Base-by-base conservation (phyloP, 768 basidiomycete genomes). In the Suillus cothurnatus region DNA sequence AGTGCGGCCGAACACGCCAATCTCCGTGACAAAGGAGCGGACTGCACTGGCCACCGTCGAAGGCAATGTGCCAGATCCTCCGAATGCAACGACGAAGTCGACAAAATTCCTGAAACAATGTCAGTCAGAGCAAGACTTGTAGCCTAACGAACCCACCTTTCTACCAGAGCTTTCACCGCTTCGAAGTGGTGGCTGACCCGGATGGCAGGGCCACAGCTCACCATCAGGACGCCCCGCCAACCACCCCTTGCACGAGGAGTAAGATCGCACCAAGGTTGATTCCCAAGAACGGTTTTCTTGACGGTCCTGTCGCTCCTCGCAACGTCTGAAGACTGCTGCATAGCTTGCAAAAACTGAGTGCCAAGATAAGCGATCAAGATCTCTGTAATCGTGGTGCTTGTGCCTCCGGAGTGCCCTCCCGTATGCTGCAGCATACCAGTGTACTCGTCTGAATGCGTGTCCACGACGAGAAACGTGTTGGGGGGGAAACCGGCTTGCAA, bases 181-280 rank as follows among this genome's bases (percentile, higher is more conserved):
- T 47, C n/a, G 11, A 47, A 47, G 21, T 47, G 45, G 9, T 47
- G 45, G 45, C 8, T 43, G 14, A 41, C 21, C 14, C n/a, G 15
- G 6, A 61, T 61, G 15, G 39, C 60, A 23, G 60, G 60, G 7
- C 39, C 60, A 5, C 39, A 61, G 36, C 34, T 61, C 41, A 23
- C 23, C 21, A 61, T 31, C 3, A 31, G 6, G 5, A 61, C 12
- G 1, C 36, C 34, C 39, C 60, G 26, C 19, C 60, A 43, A 14
- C 60, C 60, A 26, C 41, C 39, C 31, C 32, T 47, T 19, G 15
- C 39, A 41, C 26, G 2, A 43, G 41, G 3, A 1, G 19, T 31
- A 4, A 47, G 19, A 2, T 47, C 45, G 9, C 21, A 47, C 45
- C 45, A 47, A 6, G 32, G 32, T 36, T 36, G 9, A n/a, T n/a